These are phyloP conservation scores for Phaseolus lunatus DNA, from an alignment of 306 rosid genomes.

Conservation along the genomic window DNA sequence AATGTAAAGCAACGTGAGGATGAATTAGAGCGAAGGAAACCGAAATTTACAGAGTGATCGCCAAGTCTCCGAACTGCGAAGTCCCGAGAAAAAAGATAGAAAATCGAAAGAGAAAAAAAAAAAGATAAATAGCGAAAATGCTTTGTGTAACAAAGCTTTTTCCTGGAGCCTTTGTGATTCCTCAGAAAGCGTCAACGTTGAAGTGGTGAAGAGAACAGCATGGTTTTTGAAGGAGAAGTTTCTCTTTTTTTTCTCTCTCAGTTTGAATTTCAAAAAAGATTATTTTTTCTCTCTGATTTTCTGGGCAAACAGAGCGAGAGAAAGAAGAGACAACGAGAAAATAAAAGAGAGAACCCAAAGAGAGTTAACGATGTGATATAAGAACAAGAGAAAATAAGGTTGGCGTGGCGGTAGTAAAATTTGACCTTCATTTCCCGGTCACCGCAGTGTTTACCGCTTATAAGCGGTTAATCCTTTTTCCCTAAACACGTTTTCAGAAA, in stretches of 20 bases:
- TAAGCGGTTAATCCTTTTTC: conserved; percentile 52
- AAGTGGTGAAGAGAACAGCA: conserved; percentile 54
- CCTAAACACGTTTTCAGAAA: conserved; percentile 1
- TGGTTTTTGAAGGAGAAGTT: conserved; percentile 21
- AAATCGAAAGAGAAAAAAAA: conserved; percentile 26
- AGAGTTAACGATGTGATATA: conserved; percentile 48
- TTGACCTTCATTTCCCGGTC: conserved; percentile 57
- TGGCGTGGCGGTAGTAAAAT: conserved; percentile 44
- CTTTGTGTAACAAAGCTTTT: conserved; percentile 21
- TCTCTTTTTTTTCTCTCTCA: neutral
- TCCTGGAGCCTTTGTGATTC: conserved; percentile 30
- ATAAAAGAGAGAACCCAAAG: conserved; percentile 13
- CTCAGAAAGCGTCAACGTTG: conserved; percentile 49
- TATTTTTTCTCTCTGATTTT: conserved; percentile 39
- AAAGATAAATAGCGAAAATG: conserved; percentile 24
- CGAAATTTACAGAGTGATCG: conserved; percentile 68
- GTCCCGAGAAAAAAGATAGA: conserved; percentile 17
- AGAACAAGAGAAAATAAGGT: conserved; percentile 39
- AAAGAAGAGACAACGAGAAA: conserved; percentile 35
- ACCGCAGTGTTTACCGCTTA: conserved; percentile 54
- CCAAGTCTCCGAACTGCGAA: conserved; percentile 52
- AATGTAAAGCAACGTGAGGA: conserved; percentile 54
- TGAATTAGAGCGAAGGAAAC: conserved; percentile 29
- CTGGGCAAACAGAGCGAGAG: conserved; percentile 53
- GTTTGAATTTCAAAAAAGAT: conserved; percentile 40